Base-by-base conservation (phyloP, 805 yeast genomes). In the Millerozyma acaciae region DNA sequence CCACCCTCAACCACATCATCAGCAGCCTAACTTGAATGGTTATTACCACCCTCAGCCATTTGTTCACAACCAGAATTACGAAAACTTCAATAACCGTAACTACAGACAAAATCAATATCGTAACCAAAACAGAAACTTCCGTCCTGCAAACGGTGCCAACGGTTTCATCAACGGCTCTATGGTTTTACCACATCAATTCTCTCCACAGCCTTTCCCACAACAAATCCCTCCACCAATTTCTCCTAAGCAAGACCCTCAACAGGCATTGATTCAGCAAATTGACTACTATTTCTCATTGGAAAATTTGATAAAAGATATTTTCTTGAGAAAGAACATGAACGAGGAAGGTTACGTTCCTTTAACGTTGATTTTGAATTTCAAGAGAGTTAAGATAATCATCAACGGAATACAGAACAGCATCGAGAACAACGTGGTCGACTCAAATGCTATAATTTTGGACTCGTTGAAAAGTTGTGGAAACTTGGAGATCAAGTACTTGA, bases 281-380 rank as follows among this genome's bases (percentile, higher is more conserved):
- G 93, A 86, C 54, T 93, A 93, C 68, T 93, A 93, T 60, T 84
- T 93, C 64, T 81, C 94, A 19, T 69, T 80, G 32, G 95, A 87
- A 48, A 93, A 93, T 60, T 70, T 93, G 60, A 68, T 82, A 47
- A 84, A 87, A 62, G 98, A 93, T 62, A 65, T 80, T 32, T 90
- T 64, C 55, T 70, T 93, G 60, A 78, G 96, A 60, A 74, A 77
- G 44, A 84, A 84, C 50, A 84, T 90, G 94, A 76, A 80, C 57
- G 49, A 72, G 29, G 69, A 76, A 38, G 96, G 96, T 16, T 80
- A 80, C 70, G 71, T 88, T 34, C 76, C 80, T 21, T 58, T 87
- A 37, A 51, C 57, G 5, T 69, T 76, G 36, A 70, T 87, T 43
- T 77, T 86, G 39, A 65, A 70, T 38, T 88, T 88, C 59, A 78